These are phyloP conservation scores for Neurospora sp. DNA, from an alignment of 495 filamentous ascomycete genomes.

Conservation along the genomic window DNA sequence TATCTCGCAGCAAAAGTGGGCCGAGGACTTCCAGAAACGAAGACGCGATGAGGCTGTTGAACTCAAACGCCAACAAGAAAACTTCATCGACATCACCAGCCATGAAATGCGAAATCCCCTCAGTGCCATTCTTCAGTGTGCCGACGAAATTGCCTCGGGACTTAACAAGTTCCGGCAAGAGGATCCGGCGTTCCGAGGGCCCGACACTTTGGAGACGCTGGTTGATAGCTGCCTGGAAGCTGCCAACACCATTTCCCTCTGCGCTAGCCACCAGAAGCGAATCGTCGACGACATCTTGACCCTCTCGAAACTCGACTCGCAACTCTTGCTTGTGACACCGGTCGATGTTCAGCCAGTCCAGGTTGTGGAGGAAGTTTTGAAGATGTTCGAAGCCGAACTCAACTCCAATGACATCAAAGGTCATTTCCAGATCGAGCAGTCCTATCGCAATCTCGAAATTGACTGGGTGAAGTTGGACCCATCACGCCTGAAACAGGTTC, in stretches of 20 bases:
- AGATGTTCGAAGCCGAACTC: slow-evolving; percentile 78
- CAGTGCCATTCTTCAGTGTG: slow-evolving; percentile 70
- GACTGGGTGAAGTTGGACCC: slow-evolving; percentile 77
- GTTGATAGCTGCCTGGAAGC: slow-evolving; percentile 59
- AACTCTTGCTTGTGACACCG: slow-evolving; percentile 65
- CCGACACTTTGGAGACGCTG: slow-evolving; percentile 11
- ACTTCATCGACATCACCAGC: slow-evolving; percentile 83
- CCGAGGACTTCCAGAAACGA: slow-evolving; percentile 52
- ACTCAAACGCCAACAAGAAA: slow-evolving; percentile 61
- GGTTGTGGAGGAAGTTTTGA: slow-evolving; percentile 58
- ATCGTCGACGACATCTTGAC: slow-evolving; percentile 75
- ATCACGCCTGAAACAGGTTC: slow-evolving; percentile 64
- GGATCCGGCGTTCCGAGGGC: slow-evolving; percentile 5
- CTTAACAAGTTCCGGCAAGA: slow-evolving; percentile 32
- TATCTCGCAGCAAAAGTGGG: slow-evolving; percentile 49
- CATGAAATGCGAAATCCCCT: slow-evolving; percentile 85
- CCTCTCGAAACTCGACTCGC: slow-evolving; percentile 77
- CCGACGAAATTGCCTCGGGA: slow-evolving; percentile 59
- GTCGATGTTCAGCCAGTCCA: slow-evolving; percentile 59
- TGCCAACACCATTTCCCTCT: slow-evolving; percentile 73
- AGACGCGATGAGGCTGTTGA: slow-evolving; percentile 53
- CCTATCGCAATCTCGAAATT: slow-evolving; percentile 50
- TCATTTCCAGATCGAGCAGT: slow-evolving; percentile 55
- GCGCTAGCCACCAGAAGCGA: slow-evolving; percentile 71
- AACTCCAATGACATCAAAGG: slow-evolving; percentile 61